phyloP scores from a whole-genome alignment of 352 stramenopile species.

The Globisporangium uncinulatum region DNA sequence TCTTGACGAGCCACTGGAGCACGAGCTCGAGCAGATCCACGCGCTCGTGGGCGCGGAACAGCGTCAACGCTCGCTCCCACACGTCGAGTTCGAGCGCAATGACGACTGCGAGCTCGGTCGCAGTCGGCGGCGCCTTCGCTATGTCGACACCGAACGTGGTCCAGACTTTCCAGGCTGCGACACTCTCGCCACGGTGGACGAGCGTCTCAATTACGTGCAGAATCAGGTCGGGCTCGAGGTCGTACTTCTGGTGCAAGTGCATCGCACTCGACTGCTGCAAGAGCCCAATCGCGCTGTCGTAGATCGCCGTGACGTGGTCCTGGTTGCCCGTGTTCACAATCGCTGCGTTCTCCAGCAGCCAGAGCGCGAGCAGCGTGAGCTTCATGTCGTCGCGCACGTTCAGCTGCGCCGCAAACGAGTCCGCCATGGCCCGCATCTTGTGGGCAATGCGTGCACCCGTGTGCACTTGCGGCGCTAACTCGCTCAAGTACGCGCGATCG shows the following conservation, averaged over 20 bases:
- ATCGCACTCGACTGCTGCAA: slow-evolving; percentile 69
- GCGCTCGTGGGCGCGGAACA: slow-evolving; percentile 53
- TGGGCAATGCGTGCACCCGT: slow-evolving; percentile 48
- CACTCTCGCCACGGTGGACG: slow-evolving; percentile 64
- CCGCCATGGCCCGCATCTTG: slow-evolving; percentile 54
- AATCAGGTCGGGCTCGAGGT: slow-evolving; percentile 64
- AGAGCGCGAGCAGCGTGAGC: slow-evolving; percentile 67
- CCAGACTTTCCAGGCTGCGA: slow-evolving; percentile 84
- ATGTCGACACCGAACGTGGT: slow-evolving; percentile 71
- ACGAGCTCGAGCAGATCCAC: slow-evolving; percentile 54
- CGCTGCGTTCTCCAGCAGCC: slow-evolving; percentile 75
- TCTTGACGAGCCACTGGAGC: slow-evolving; percentile 71
- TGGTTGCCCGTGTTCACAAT: slow-evolving; percentile 60
- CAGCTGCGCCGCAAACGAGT: slow-evolving; percentile 67
- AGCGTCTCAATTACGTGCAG: slow-evolving; percentile 74
- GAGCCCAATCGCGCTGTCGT: slow-evolving; percentile 50
- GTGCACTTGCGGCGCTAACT: slow-evolving; percentile 36
- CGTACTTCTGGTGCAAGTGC: slow-evolving; percentile 71
- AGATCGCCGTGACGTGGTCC: slow-evolving; percentile 55
- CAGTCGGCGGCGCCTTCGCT: slow-evolving; percentile 29
- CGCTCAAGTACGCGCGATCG: slow-evolving; percentile 61
- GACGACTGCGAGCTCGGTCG: slow-evolving; percentile 69
- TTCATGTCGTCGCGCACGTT: slow-evolving; percentile 82
- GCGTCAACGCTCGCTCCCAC: slow-evolving; percentile 64
- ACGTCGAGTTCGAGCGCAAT: slow-evolving; percentile 69